Evolutionary conservation across 805 yeast genomes (phyloP).

Genomic region (Kodamaea neixiangensis): DNA sequence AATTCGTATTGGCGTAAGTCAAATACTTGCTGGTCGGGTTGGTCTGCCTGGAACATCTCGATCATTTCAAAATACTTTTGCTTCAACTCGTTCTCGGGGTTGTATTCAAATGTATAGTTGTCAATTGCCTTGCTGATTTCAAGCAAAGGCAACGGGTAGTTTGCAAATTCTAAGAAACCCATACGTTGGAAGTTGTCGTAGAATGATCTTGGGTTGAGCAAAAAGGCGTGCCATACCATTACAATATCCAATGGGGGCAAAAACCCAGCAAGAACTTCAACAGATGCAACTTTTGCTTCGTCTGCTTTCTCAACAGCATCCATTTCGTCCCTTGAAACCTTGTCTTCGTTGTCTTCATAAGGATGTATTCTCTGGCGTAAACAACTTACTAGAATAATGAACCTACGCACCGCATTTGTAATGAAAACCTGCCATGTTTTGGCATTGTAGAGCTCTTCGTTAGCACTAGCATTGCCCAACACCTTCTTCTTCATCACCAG

Average conservation of each 20-base stretch:
- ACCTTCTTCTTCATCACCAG: conserved; percentile 18
- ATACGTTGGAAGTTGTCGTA: conserved; percentile 20
- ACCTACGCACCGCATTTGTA: conserved; percentile 25
- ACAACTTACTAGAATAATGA: conserved; percentile 22
- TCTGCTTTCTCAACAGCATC: background rate
- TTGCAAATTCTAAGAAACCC: conserved; percentile 17
- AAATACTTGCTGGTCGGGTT: background rate
- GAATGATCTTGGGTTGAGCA: conserved; percentile 20
- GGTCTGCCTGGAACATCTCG: background rate
- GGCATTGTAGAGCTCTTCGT: conserved; percentile 1
- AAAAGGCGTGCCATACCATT: conserved; percentile 28
- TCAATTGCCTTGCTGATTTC: conserved; percentile 14
- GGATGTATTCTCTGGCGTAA: conserved; percentile 2
- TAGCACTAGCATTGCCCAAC: background rate
- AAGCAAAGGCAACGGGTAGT: conserved; percentile 23
- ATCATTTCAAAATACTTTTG: conserved; percentile 5
- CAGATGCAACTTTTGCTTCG: background rate
- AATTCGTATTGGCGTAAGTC: background rate
- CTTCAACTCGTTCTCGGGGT: conserved; percentile 7
- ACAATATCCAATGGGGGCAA: conserved; percentile 26
- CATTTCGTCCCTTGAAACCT: no score
- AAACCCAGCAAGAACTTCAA: background rate
- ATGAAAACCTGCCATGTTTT: conserved; percentile 25
- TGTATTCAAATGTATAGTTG: conserved; percentile 15
- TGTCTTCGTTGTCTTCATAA: background rate